A percentile compares a stretch with the other conserved stretches of the same genome.
Evolutionary conservation across 2,329 filamentous ascomycete genomes (phyloP).

Genomic region (Fusarium temperatum): DNA sequence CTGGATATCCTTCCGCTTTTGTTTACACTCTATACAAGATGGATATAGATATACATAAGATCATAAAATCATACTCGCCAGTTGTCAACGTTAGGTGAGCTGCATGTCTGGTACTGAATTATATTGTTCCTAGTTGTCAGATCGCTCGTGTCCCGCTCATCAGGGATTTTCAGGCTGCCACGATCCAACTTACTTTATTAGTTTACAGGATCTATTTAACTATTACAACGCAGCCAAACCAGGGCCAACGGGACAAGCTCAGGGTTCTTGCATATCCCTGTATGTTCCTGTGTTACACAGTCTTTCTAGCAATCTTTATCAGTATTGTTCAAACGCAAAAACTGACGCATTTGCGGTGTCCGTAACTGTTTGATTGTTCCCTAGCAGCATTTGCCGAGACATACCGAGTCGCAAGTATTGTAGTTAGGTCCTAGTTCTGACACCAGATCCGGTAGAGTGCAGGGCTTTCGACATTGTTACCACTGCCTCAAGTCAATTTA

Average conservation of each 20-base stretch:
- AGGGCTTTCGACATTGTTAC: background rate
- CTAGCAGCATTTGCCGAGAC: background rate
- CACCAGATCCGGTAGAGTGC: background rate
- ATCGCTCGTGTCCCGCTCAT: slow-evolving; percentile 36
- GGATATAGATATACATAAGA: background rate
- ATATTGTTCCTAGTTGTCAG: background rate
- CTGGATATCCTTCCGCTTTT: background rate
- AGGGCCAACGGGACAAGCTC: slow-evolving; percentile 15
- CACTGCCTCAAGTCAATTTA: background rate
- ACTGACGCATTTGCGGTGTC: slow-evolving; percentile 1
- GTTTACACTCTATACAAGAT: background rate
- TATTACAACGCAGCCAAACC: slow-evolving; percentile 9
- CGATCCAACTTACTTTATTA: background rate
- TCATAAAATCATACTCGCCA: background rate
- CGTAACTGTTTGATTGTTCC: background rate
- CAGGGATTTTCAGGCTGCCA: slow-evolving; percentile 37
- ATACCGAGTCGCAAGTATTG: slow-evolving; percentile 6
- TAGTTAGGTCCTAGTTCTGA: background rate
- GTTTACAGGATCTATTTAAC: background rate
- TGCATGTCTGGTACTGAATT: background rate
- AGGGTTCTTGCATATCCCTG: slow-evolving; percentile 20
- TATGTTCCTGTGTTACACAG: background rate
- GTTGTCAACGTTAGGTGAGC: background rate
- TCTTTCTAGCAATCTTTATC: background rate
- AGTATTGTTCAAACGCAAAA: background rate